These are phyloP conservation scores for Xanthoparmelia taractica DNA, from an alignment of 495 filamentous ascomycete species.

Conservation along the genomic window DNA sequence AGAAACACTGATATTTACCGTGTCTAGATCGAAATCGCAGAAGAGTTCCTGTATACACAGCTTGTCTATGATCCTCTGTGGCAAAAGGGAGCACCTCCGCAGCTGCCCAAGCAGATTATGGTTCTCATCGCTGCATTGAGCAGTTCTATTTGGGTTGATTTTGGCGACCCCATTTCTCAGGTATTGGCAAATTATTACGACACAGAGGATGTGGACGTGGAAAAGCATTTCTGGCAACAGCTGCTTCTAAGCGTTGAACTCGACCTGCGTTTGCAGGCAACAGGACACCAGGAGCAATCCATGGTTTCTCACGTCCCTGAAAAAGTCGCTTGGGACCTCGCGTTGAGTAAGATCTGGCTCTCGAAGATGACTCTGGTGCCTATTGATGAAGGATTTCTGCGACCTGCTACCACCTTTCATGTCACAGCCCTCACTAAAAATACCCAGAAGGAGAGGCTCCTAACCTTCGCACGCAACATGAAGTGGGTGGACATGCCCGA, in stretches of 20 bases:
- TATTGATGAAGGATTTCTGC: slow-evolving; percentile 26
- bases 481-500: slow-evolving; percentile 66
- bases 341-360: slow-evolving; percentile 8
- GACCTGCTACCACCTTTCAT: slow-evolving; percentile 23
- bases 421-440: slow-evolving; percentile 47
- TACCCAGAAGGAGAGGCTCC: slow-evolving; percentile 55
- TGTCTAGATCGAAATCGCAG: not conserved
- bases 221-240: slow-evolving; percentile 61
- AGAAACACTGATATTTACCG: not conserved
- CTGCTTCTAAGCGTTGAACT: slow-evolving; percentile 61
- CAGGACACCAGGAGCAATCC: not conserved
- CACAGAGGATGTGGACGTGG: slow-evolving; percentile 32
- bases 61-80: slow-evolving; percentile 39
- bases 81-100: slow-evolving; percentile 36
- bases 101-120: slow-evolving; percentile 56
- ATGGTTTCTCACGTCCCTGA: slow-evolving; percentile 37
- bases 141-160: slow-evolving; percentile 58
- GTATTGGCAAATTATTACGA: slow-evolving; percentile 38
- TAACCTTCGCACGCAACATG: slow-evolving; percentile 57
- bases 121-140: slow-evolving; percentile 59
- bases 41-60: slow-evolving; percentile 31
- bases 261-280: slow-evolving; percentile 50
- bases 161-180: slow-evolving; percentile 54
- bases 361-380: slow-evolving; percentile 52
- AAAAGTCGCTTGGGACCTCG: slow-evolving; percentile 45